These are phyloP conservation scores for Noccaea bulbosa DNA, from an alignment of 345 rosid genomes.

Conservation along the genomic window DNA sequence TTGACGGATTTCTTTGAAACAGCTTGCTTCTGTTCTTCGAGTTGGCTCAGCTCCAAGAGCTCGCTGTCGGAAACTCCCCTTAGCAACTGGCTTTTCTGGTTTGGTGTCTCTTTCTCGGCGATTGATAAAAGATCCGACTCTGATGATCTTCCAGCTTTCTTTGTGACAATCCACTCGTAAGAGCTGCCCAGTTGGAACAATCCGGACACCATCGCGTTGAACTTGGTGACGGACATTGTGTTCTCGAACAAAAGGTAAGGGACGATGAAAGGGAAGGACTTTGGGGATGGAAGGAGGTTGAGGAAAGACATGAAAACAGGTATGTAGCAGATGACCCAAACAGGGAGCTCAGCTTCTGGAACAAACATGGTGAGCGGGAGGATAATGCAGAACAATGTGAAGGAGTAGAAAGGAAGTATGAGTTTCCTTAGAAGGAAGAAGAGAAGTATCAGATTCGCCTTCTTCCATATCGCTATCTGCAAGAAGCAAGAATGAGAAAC, in stretches of 20 bases:
- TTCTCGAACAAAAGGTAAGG: constrained; percentile 89
- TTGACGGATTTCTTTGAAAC: constrained; percentile 48
- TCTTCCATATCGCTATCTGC: constrained; percentile 84
- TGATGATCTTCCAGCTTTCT: constrained; percentile 88
- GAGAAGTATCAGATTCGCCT: constrained; percentile 72
- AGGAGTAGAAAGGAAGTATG: constrained; percentile 88
- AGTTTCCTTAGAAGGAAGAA: constrained; percentile 85
- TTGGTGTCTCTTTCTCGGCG: constrained; percentile 65
- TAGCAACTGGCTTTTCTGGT: constrained; percentile 51
- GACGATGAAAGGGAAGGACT: constrained; percentile 79
- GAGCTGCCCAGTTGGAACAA: constrained; percentile 85
- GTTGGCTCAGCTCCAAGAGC: constrained; percentile 58
- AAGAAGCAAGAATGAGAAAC: constrained; percentile 23
- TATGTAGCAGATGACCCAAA: constrained; percentile 85
- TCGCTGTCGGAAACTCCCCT: constrained; percentile 80
- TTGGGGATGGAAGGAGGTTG: constrained; percentile 80
- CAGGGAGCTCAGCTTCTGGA: constrained; percentile 84
- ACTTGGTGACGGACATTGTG: constrained; percentile 92
- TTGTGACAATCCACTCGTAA: constrained; percentile 92
- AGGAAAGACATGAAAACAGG: constrained; percentile 85
- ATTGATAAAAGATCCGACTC: constrained; percentile 75
- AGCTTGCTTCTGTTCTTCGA: constrained; percentile 61
- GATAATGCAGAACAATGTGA: constrained; percentile 86
- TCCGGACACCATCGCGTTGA: constrained; percentile 89
- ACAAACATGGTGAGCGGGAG: constrained; percentile 89